Conservation (phyloP, 371 early-diverging fungal genomes). For the Thermomucor indicae-seudaticae region DNA sequence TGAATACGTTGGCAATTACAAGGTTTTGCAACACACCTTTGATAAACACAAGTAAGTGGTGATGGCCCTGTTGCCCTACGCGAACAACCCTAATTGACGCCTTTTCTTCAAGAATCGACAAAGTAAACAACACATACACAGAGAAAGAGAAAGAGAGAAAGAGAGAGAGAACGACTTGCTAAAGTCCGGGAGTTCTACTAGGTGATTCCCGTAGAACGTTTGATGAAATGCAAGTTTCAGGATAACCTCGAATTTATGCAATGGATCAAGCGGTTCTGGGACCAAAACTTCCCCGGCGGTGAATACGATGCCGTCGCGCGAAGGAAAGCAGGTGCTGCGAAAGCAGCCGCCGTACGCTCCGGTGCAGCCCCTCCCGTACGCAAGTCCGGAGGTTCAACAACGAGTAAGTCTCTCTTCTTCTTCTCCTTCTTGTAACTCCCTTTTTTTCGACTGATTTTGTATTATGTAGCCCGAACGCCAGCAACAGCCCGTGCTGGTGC, state of each 20-base stretch:
- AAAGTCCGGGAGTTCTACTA: slow-evolving; percentile 9
- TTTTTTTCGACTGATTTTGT: slow-evolving; percentile 1
- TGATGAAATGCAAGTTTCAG: slow-evolving; percentile 91
- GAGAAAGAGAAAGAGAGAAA: not conserved
- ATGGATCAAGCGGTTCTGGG: slow-evolving; percentile 90
- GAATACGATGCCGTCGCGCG: slow-evolving; percentile 77
- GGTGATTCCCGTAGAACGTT: slow-evolving; percentile 77
- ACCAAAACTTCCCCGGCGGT: slow-evolving; percentile 75
- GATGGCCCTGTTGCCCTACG: not conserved
- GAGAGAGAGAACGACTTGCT: not conserved
- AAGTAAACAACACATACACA: slow-evolving; percentile 4
- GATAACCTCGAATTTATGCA: slow-evolving; percentile 96
- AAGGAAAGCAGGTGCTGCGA: slow-evolving; percentile 50
- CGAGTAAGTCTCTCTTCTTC: not conserved
- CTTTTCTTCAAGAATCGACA: slow-evolving; percentile 11
- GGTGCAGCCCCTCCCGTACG: slow-evolving; percentile 7
- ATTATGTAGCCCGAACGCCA: slow-evolving; percentile 16
- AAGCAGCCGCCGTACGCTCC: slow-evolving; percentile 11
- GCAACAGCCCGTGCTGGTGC: slow-evolving; percentile 23
- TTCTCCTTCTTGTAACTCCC: no score
- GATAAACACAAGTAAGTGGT: slow-evolving; percentile 69
- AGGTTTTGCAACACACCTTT: slow-evolving; percentile 81
- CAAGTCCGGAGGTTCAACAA: slow-evolving; percentile 1
- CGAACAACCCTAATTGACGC: no score
- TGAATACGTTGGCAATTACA: slow-evolving; percentile 88